Evolutionary conservation across 2,329 filamentous ascomycete species (phyloP), one percentile per base, ranked within the genome.

Genomic region (Fusarium keratoplasticum): DNA sequence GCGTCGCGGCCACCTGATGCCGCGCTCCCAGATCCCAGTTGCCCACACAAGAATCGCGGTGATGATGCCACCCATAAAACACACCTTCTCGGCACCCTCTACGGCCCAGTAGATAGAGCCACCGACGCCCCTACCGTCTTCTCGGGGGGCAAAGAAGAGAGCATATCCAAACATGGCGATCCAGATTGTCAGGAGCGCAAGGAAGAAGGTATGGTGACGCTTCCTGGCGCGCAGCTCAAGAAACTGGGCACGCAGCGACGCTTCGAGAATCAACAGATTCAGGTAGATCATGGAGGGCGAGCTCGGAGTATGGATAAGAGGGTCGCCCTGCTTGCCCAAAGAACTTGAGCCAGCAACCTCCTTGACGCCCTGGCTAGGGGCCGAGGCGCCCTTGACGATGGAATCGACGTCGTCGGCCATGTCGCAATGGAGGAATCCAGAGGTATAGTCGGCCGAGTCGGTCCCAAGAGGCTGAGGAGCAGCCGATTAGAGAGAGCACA

Each of bases 71-170:
- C 95, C 95, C 83, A 97, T 94, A 80, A 98, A 93, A 78, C 94
- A 96, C 62, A 99, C 90, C 82, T 96, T 97, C 84, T 98, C 94
- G 9, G 90, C 90, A 81, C 94, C 94, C 79, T 98, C 96, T 5
- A 98, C 90, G 31, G 97, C 92, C 96, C 96, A 98, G 87, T 99
- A 99, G 62, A 98, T 95, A 16, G 93, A 96, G 35, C 96, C 96
- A 61, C 96, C 96, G 7, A 98, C 91, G 40, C 96, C 96, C 75
- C 90, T 91, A 74, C 96, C 96, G 86, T 98, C 96, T 83, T 98
- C 96, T 74, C 96, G 91, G n/a, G 95, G 95, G n/a, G 95, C 93
- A 75, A 98, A 89, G 86, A 97, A 98, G 58, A 98, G 89, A 13
- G 94, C 93, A 83, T 98, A 98, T 74, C 91, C 91, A 84, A 98